These are phyloP conservation scores for Solanum aculeatissimum DNA, from an alignment of 305 asterid genomes.

Conservation along the genomic window DNA sequence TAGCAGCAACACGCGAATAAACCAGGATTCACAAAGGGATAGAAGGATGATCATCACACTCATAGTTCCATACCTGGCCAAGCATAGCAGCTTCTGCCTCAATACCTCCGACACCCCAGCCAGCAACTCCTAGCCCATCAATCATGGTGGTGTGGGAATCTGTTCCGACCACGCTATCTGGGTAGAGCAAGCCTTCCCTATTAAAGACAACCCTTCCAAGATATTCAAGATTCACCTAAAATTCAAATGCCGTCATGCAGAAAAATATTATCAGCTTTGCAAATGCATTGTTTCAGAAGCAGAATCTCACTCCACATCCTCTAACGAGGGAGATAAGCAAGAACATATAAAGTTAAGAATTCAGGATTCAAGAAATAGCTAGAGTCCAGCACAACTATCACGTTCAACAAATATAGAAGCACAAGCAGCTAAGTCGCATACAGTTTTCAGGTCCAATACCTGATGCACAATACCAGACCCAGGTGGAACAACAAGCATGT, in stretches of 20 bases:
- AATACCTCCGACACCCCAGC: constrained; percentile 99
- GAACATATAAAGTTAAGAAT: not conserved
- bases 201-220: constrained; percentile 87
- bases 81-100: constrained; percentile 98
- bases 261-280: not conserved
- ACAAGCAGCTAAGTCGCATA: not conserved
- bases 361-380: not conserved
- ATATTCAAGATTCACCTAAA: constrained; percentile 84
- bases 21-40: not conserved
- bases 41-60: not conserved
- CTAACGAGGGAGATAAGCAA: not conserved
- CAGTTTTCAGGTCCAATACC: constrained; percentile 29
- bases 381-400: not conserved
- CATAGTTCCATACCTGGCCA: constrained; percentile 47
- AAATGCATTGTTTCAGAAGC: not conserved
- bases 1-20: not conserved
- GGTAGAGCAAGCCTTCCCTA: constrained; percentile 67
- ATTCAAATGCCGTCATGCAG: not conserved
- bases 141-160: constrained; percentile 97
- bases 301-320: not conserved
- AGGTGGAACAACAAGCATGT: constrained; percentile 98
- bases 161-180: constrained; percentile 90
- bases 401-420: not conserved
- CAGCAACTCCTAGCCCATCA: constrained; percentile 93
- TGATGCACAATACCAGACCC: constrained; percentile 96